A percentile compares a stretch with the other conserved stretches of the same genome.
phyloP scores from a whole-genome alignment of 2,329 filamentous ascomycete genomes.

The Ramichloridium luteum region DNA sequence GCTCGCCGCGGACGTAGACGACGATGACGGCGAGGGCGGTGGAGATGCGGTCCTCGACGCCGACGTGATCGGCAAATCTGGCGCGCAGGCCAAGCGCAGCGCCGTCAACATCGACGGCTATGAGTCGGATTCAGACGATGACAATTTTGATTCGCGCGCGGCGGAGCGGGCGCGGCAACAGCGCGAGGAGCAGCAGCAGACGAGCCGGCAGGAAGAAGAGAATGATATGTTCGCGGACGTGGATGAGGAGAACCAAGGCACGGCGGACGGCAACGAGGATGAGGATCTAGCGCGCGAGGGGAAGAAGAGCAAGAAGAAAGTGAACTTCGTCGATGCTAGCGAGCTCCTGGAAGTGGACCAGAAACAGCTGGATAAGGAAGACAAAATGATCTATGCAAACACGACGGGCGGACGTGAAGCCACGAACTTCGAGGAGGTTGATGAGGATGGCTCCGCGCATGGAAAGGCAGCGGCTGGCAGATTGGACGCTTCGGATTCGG shows the following conservation, averaged over 20 bases:
- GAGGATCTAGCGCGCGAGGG: constrained; percentile 39
- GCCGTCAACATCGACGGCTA: constrained; percentile 96
- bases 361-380: constrained; percentile 56
- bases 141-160: constrained; percentile 69
- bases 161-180: constrained; percentile 22
- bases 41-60: constrained; percentile 73
- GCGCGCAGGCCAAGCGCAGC: constrained; percentile 69
- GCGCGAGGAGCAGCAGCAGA: constrained; percentile 27
- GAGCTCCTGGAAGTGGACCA: constrained; percentile 79
- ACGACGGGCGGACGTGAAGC: constrained; percentile 59
- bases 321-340: constrained; percentile 46
- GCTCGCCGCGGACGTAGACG: constrained; percentile 67
- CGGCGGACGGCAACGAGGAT: constrained; percentile 39
- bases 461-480: constrained; percentile 25
- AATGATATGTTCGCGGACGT: constrained; percentile 73
- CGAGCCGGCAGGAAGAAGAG: constrained; percentile 51
- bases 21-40: no score
- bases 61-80: constrained; percentile 73
- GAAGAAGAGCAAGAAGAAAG: constrained; percentile 51
- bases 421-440: constrained; percentile 48
- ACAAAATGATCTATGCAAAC: no score
- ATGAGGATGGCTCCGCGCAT: constrained; percentile 29
- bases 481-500: constrained; percentile 17
- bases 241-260: constrained; percentile 40
- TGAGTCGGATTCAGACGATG: constrained; percentile 83